Conservation (phyloP, 805 yeast species). For the Saccharomycopsis synnaedendra region DNA sequence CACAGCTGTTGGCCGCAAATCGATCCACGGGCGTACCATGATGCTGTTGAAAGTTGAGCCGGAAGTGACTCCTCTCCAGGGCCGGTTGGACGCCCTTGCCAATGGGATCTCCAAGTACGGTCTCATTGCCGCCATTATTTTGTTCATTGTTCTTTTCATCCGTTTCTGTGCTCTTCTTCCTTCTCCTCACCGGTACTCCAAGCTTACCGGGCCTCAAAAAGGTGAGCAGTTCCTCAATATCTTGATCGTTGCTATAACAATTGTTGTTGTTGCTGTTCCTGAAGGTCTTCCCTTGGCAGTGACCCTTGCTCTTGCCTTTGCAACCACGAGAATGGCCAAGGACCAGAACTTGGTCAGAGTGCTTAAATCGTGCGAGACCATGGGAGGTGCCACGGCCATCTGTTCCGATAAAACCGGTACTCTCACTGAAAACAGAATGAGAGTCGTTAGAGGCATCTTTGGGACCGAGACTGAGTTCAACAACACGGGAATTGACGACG, state of each 20-base stretch:
- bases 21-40: slow-evolving; percentile 90
- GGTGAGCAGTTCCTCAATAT: slow-evolving; percentile 79
- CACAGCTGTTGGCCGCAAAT: slow-evolving; percentile 83
- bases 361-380: slow-evolving; percentile 87
- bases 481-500: slow-evolving; percentile 15
- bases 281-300: slow-evolving; percentile 98
- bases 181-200: slow-evolving; percentile 33
- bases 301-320: slow-evolving; percentile 92
- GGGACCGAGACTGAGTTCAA: slow-evolving; percentile 50
- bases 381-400: slow-evolving; percentile 97
- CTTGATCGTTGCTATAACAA: slow-evolving; percentile 81
- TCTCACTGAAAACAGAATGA: slow-evolving; percentile 86
- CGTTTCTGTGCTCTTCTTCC: slow-evolving; percentile 60
- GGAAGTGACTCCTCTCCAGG: slow-evolving; percentile 84
- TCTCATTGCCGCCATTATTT: slow-evolving; percentile 67
- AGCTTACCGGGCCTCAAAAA: slow-evolving; percentile 52
- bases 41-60: slow-evolving; percentile 61
- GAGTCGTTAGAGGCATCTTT: slow-evolving; percentile 67
- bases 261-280: slow-evolving; percentile 97
- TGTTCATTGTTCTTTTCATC: slow-evolving; percentile 69
- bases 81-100: slow-evolving; percentile 68
- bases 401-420: slow-evolving; percentile 99
- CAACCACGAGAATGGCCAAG: slow-evolving; percentile 95
- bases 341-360: slow-evolving; percentile 95
- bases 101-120: slow-evolving; percentile 96